Evolutionary conservation across 768 basidiomycete genomes (phyloP).

Genomic region (Russula griseocarnosa): DNA sequence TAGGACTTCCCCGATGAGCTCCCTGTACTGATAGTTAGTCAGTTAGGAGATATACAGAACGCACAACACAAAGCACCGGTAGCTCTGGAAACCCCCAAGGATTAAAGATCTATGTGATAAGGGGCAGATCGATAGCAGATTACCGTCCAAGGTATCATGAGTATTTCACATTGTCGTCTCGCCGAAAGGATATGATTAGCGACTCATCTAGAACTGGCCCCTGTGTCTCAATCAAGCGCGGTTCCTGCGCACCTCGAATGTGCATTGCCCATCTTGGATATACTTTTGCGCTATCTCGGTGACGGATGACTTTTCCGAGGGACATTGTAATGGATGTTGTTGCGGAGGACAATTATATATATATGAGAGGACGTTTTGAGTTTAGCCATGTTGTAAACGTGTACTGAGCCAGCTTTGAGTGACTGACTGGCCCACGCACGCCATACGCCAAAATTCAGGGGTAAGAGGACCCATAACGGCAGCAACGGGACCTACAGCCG

Average conservation of each 20-base stretch:
- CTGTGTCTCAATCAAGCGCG: background rate
- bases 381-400: slow-evolving; percentile 3
- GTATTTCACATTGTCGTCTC: background rate
- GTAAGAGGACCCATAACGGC: background rate
- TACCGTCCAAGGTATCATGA: background rate
- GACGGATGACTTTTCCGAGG: background rate
- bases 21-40: background rate
- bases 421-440: no score
- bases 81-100: background rate
- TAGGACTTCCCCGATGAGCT: background rate
- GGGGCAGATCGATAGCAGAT: background rate
- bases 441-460: background rate
- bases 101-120: background rate
- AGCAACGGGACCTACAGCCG: background rate
- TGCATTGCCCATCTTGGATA: background rate
- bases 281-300: slow-evolving; percentile 1
- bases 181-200: no score
- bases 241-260: background rate
- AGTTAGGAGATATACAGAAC: background rate
- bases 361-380: background rate
- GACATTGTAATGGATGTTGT: background rate
- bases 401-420: background rate
- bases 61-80: background rate
- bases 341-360: background rate
- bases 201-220: background rate